Conservation (phyloP, 768 basidiomycete species). For the Scleroderma citrinum region DNA sequence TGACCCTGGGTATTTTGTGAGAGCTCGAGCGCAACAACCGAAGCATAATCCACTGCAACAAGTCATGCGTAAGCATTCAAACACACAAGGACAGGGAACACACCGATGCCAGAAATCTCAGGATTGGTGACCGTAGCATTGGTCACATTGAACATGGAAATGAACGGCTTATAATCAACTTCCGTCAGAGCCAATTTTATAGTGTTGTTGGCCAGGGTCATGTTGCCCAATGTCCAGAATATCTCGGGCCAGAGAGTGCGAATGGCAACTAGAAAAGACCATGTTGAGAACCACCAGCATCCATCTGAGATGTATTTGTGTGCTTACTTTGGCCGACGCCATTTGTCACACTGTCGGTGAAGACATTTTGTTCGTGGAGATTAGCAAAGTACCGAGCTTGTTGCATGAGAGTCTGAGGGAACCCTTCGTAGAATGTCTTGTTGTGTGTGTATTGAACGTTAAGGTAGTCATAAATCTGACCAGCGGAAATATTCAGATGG, state of each 20-base stretch:
- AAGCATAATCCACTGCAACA: conserved; percentile 62
- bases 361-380: conserved; percentile 71
- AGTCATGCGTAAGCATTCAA: background rate
- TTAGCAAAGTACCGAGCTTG: conserved; percentile 72
- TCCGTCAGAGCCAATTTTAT: conserved; percentile 72
- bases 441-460: conserved; percentile 76
- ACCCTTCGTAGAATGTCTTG: conserved; percentile 64
- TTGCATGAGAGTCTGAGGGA: conserved; percentile 63
- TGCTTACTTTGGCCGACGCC: conserved; percentile 73
- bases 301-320: background rate
- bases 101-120: conserved; percentile 59
- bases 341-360: conserved; percentile 50
- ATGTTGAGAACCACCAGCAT: background rate
- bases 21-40: conserved; percentile 70
- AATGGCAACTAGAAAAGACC: conserved; percentile 55
- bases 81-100: conserved; percentile 20
- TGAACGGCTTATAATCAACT: conserved; percentile 85
- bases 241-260: conserved; percentile 71
- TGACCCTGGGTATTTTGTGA: conserved; percentile 57
- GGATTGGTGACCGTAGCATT: conserved; percentile 55
- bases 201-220: conserved; percentile 67
- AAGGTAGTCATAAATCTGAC: conserved; percentile 70
- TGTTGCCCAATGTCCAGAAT: conserved; percentile 64
- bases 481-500: background rate
- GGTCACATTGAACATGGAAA: conserved; percentile 77